Evolutionary conservation across 2,329 filamentous ascomycete species (phyloP).

Genomic region (Penicillium freii): DNA sequence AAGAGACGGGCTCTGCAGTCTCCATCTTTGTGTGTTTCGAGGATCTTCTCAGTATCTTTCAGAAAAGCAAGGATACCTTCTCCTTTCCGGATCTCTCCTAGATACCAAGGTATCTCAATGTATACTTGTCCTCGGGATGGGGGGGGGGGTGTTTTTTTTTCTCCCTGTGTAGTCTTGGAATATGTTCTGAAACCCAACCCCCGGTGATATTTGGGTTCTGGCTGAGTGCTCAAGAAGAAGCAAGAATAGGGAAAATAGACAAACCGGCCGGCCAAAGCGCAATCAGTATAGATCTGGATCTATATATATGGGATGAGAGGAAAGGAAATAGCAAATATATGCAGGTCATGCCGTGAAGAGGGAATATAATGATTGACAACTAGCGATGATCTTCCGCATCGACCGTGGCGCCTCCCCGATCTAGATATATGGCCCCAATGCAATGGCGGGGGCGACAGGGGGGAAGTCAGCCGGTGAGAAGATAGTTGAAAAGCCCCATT

Average conservation of each 20-base stretch:
- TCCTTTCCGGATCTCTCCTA: neutral
- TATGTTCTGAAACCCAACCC: neutral
- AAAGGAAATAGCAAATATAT: slow-evolving; percentile 15
- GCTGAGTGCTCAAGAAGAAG: slow-evolving; percentile 11
- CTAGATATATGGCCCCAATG: slow-evolving; percentile 23
- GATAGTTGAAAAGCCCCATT: slow-evolving; percentile 2
- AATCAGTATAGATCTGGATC: slow-evolving; percentile 13
- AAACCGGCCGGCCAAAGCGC: slow-evolving; percentile 11
- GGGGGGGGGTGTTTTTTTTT: too few relatives aligned
- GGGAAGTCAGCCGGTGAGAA: slow-evolving; percentile 9
- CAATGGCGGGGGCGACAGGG: slow-evolving; percentile 16
- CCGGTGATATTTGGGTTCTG: slow-evolving; percentile 9
- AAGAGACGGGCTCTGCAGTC: slow-evolving; percentile 42
- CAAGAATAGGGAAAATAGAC: slow-evolving; percentile 12
- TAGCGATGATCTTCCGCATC: slow-evolving; percentile 27
- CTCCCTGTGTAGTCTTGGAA: neutral
- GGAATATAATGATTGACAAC: slow-evolving; percentile 16
- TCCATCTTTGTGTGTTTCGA: slow-evolving; percentile 34
- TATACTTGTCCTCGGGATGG: neutral
- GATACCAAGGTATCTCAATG: slow-evolving; percentile 6
- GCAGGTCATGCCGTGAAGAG: slow-evolving; percentile 14
- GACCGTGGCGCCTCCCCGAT: slow-evolving; percentile 13
- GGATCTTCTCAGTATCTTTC: neutral
- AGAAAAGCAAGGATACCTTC: slow-evolving; percentile 2
- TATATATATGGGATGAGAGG: neutral